phyloP scores from a whole-genome alignment of 768 basidiomycete species.

The Cystofilobasidium capitatum region DNA sequence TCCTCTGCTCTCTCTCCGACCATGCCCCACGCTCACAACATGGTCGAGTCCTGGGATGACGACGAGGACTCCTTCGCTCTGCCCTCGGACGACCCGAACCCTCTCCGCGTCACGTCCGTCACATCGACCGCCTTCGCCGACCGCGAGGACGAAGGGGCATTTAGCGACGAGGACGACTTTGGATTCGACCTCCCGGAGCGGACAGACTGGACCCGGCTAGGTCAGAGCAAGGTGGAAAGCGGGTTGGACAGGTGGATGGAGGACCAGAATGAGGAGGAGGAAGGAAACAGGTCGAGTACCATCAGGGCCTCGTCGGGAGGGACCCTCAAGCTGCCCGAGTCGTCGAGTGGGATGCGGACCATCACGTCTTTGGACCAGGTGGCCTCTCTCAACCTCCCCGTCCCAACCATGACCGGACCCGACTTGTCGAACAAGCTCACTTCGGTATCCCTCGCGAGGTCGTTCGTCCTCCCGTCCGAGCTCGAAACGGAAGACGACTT shows the following conservation, averaged over 20 bases:
- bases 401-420: neutral
- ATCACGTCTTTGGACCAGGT: constrained; percentile 1
- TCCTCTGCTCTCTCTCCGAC: neutral
- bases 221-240: too few species aligned
- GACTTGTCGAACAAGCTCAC: neutral
- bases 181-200: neutral
- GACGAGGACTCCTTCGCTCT: constrained; percentile 12
- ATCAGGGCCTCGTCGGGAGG: neutral
- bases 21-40: neutral
- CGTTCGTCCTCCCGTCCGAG: constrained; percentile 37
- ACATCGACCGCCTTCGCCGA: constrained; percentile 1
- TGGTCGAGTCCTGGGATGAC: constrained; percentile 22
- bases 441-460: neutral
- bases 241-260: neutral
- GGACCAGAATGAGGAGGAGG: neutral
- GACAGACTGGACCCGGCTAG: neutral
- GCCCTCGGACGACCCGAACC: constrained; percentile 9
- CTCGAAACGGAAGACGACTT: constrained; percentile 81
- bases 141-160: neutral
- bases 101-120: constrained; percentile 13
- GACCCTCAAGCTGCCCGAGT: neutral
- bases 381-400: neutral
- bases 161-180: constrained; percentile 2
- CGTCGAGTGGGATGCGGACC: neutral
- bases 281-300: neutral